Percentiles rank a stretch among this genome's conserved stretches.
Conservation (phyloP, 768 basidiomycete species). For the Tremella yokohamensis region DNA sequence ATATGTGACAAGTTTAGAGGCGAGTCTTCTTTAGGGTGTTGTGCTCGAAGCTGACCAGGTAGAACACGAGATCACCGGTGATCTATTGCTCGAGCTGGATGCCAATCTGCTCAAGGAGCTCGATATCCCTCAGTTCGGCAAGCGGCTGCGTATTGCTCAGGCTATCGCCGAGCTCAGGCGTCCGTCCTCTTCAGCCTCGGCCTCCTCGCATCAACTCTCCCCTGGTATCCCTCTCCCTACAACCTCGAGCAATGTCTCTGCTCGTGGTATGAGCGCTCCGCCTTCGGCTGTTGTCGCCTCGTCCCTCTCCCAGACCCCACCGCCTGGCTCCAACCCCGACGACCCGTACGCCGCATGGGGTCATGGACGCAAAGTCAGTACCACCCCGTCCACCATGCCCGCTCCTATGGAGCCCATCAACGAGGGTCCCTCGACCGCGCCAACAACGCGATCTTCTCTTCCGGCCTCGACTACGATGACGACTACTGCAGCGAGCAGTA, state of each 20-base stretch:
- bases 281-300: slow-evolving; percentile 23
- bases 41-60: slow-evolving; percentile 19
- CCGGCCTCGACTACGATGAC: slow-evolving; percentile 12
- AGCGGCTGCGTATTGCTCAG: slow-evolving; percentile 86
- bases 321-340: slow-evolving; percentile 23
- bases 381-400: slow-evolving; percentile 8
- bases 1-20: slow-evolving; percentile 83
- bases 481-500: slow-evolving; percentile 29
- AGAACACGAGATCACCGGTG: slow-evolving; percentile 99
- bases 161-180: slow-evolving; percentile 83
- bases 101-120: slow-evolving; percentile 91
- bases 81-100: slow-evolving; percentile 91
- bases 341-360: slow-evolving; percentile 21
- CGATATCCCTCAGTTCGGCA: slow-evolving; percentile 89
- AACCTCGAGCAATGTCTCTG: background rate
- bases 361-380: slow-evolving; percentile 31
- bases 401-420: slow-evolving; percentile 34
- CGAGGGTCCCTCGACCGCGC: slow-evolving; percentile 19
- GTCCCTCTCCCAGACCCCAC: slow-evolving; percentile 25
- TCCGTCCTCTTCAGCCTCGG: slow-evolving; percentile 59
- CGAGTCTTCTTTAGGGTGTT: slow-evolving; percentile 52
- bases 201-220: slow-evolving; percentile 53
- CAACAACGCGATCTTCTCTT: background rate
- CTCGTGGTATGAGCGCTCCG: slow-evolving; percentile 35
- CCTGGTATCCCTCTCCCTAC: slow-evolving; percentile 8